Evolutionary conservation across 163 green algal genomes (phyloP).

Genomic region (Scenedesmus sp.): DNA sequence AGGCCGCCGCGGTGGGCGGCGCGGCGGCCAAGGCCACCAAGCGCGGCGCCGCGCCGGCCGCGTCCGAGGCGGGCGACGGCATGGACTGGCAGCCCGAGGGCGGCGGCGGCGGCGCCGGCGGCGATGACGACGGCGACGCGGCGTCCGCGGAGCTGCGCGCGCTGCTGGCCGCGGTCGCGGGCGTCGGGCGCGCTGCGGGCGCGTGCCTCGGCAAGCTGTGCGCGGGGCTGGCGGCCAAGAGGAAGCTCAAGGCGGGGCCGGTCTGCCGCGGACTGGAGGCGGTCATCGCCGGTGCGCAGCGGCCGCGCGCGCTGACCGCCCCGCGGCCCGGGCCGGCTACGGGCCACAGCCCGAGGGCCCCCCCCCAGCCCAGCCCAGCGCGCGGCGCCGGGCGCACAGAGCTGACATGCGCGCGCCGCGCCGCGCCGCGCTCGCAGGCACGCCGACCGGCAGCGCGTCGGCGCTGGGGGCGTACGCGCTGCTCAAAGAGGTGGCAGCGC

Average conservation of each 20-base stretch:
- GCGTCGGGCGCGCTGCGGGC: conserved; percentile 45
- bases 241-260: conserved; percentile 55
- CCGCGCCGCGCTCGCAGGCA: conserved; percentile 1
- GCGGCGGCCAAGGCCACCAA: conserved; percentile 4
- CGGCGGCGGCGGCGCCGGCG: conserved; percentile 1
- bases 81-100: conserved; percentile 32
- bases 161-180: conserved; percentile 62
- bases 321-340: no score
- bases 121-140: no score
- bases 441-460: conserved; percentile 9
- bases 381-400: no score
- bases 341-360: no score
- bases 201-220: conserved; percentile 59
- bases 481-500: conserved; percentile 69
- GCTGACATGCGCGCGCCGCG: no score
- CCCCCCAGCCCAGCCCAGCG: no score
- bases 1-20: conserved; percentile 30
- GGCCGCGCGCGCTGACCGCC: no score
- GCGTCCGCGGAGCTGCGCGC: conserved; percentile 49
- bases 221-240: conserved; percentile 54
- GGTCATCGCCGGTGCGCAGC: conserved; percentile 56
- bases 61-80: background rate
- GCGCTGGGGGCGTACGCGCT: conserved; percentile 62
- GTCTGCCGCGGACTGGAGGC: conserved; percentile 59
- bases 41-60: conserved; percentile 3